Percentiles rank a stretch among this genome's conserved stretches.
These are phyloP conservation scores for Boehmeria nivea DNA, from an alignment of 306 rosid species.

Conservation along the genomic window DNA sequence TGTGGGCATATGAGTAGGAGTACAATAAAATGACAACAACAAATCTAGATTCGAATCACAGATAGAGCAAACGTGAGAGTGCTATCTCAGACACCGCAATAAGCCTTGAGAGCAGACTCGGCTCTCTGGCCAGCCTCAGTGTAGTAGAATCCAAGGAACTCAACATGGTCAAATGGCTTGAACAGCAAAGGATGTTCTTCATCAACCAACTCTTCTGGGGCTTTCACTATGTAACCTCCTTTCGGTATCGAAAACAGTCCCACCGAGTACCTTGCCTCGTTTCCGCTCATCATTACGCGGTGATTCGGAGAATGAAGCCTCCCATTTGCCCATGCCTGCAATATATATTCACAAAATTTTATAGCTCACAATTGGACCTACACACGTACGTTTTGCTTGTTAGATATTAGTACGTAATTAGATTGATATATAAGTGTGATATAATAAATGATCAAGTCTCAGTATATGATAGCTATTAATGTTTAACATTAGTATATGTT, in stretches of 20 bases:
- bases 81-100: slow-evolving; percentile 45
- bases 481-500: too few relatives aligned
- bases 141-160: slow-evolving; percentile 37
- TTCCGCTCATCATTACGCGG: slow-evolving; percentile 61
- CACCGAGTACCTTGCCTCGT: slow-evolving; percentile 51
- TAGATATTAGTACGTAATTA: too few relatives aligned
- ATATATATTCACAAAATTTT: background rate
- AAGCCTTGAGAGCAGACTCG: slow-evolving; percentile 36
- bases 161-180: slow-evolving; percentile 49
- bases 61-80: background rate
- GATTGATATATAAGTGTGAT: too few relatives aligned
- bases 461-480: too few relatives aligned
- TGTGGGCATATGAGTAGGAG: too few relatives aligned
- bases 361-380: too few relatives aligned
- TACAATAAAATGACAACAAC: too few relatives aligned
- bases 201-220: slow-evolving; percentile 63
- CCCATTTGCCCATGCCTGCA: slow-evolving; percentile 81
- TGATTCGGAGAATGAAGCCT: slow-evolving; percentile 50
- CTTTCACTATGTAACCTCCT: slow-evolving; percentile 40
- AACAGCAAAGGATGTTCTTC: slow-evolving; percentile 62
- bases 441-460: too few relatives aligned
- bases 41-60: too few relatives aligned
- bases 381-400: too few relatives aligned
- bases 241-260: slow-evolving; percentile 58
- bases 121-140: slow-evolving; percentile 41